Base-by-base conservation (phyloP, 805 yeast genomes). In the Candida anglica region DNA sequence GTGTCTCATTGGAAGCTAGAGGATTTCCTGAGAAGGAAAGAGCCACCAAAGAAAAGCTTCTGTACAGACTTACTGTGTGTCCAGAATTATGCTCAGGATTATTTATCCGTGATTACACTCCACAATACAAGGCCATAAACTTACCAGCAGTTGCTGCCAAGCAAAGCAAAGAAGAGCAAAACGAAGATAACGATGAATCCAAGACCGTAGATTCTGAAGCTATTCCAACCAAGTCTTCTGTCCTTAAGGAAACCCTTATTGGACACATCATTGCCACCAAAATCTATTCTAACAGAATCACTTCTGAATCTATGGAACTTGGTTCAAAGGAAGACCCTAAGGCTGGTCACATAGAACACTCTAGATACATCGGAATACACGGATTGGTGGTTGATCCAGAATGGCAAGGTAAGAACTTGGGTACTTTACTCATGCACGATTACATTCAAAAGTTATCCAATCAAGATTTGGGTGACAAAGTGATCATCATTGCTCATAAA, bases 71-170 rank as follows among this genome's bases (percentile, higher is more conserved):
- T 42, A 71, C 71, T 1, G 77, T 66, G 3, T 89, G 97, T 55
- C 98, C 98, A 7, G 98, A 91, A 56, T 73, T 91, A 37, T 79
- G 93, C 44, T 77, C 89, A 5, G 98, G 98, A 2, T 69, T 93
- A 37, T 93, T 91, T 51, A 69, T 87, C 33, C 71, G 96, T 52
- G 77, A 77, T 36, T 83, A 82, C 58, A 66, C 52, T 19, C 60
- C 66, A 47, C 59, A 59, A 41, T 70, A 64, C 49, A 60, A 61
- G 33, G 64, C 70, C 10, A 56, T 63, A 33, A 64, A 64, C 43
- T 53, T 64, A 39, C 71, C 71, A 2, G 62, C 57, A 19, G 63
- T 59, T 5, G 71, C 70, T 10, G 61, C 56, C 15, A 39, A 43
- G 27, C 50, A 63, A 36, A 59, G 55, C 25, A 45, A 52, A 30